These are phyloP conservation scores for Cryphonectria naterciae DNA, from an alignment of 2,329 filamentous ascomycete species.

Conservation along the genomic window DNA sequence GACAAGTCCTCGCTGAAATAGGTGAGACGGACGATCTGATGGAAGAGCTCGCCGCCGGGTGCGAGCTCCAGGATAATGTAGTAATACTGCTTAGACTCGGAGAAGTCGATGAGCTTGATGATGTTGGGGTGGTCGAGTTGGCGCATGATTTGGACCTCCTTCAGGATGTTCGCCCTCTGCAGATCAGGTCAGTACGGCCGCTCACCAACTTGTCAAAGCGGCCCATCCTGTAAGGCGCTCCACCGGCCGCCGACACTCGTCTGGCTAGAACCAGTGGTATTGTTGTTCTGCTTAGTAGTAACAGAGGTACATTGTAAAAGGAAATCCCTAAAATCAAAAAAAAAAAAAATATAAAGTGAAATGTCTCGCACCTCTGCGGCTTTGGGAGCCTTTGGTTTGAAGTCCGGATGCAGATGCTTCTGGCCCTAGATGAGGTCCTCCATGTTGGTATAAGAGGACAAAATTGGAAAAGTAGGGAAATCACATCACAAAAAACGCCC, in stretches of 20 bases:
- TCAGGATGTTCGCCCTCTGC: slow-evolving; percentile 94
- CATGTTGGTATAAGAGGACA: slow-evolving; percentile 57
- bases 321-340: slow-evolving; percentile 36
- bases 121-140: slow-evolving; percentile 96
- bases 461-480: slow-evolving; percentile 31
- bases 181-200: slow-evolving; percentile 36
- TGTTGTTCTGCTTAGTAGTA: neutral
- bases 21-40: slow-evolving; percentile 96
- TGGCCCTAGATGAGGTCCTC: slow-evolving; percentile 70
- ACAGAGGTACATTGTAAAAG: slow-evolving; percentile 24
- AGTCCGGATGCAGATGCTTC: slow-evolving; percentile 92
- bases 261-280: slow-evolving; percentile 29
- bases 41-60: slow-evolving; percentile 94
- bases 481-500: slow-evolving; percentile 31
- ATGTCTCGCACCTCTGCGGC: slow-evolving; percentile 89
- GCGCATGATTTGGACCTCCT: slow-evolving; percentile 99
- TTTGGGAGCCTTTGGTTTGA: slow-evolving; percentile 86
- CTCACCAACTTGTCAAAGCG: slow-evolving; percentile 11
- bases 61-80: slow-evolving; percentile 96
- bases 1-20: slow-evolving; percentile 98
- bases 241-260: slow-evolving; percentile 30
- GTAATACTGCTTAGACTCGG: slow-evolving; percentile 92
- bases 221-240: neutral
- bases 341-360: slow-evolving; percentile 43
- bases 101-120: slow-evolving; percentile 89